These are phyloP conservation scores for Auriscalpium microsporum DNA, from an alignment of 768 basidiomycete species.

Conservation along the genomic window DNA sequence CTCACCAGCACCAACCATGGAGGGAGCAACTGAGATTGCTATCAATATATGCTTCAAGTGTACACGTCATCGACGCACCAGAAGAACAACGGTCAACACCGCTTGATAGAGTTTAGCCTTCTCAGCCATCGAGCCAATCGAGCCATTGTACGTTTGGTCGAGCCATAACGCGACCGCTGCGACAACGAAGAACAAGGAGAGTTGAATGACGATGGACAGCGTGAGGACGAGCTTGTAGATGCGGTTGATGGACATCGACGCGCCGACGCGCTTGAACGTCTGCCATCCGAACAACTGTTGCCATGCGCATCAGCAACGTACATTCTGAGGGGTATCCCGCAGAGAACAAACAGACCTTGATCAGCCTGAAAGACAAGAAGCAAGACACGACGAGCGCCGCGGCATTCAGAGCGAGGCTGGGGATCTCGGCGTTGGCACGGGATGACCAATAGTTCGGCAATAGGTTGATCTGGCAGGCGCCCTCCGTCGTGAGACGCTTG, in stretches of 20 bases:
- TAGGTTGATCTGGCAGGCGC: slow-evolving; percentile 52
- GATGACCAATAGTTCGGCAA: slow-evolving; percentile 59
- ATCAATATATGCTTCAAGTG: not conserved
- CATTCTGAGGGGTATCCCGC: not conserved
- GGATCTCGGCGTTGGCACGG: slow-evolving; percentile 52
- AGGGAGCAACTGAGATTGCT: slow-evolving; percentile 1
- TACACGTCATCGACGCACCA: slow-evolving; percentile 35
- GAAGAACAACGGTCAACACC: slow-evolving; percentile 44
- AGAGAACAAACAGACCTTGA: slow-evolving; percentile 42
- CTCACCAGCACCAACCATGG: slow-evolving; percentile 62
- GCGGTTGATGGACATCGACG: slow-evolving; percentile 62
- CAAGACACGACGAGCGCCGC: slow-evolving; percentile 50
- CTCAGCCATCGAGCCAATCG: slow-evolving; percentile 45
- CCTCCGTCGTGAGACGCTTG: slow-evolving; percentile 46
- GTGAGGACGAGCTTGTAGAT: slow-evolving; percentile 65
- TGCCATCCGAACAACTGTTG: slow-evolving; percentile 71
- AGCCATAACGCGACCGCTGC: slow-evolving; percentile 66
- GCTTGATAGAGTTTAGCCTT: slow-evolving; percentile 44
- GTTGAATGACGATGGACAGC: slow-evolving; percentile 64
- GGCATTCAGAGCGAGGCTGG: slow-evolving; percentile 54
- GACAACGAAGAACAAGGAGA: slow-evolving; percentile 72
- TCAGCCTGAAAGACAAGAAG: slow-evolving; percentile 64
- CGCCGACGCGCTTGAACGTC: slow-evolving; percentile 81
- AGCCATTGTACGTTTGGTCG: slow-evolving; percentile 64
- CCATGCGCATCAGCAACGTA: not conserved